phyloP scores from a whole-genome alignment of 2,329 filamentous ascomycete species.

The Aspergillus hiratsukae region DNA sequence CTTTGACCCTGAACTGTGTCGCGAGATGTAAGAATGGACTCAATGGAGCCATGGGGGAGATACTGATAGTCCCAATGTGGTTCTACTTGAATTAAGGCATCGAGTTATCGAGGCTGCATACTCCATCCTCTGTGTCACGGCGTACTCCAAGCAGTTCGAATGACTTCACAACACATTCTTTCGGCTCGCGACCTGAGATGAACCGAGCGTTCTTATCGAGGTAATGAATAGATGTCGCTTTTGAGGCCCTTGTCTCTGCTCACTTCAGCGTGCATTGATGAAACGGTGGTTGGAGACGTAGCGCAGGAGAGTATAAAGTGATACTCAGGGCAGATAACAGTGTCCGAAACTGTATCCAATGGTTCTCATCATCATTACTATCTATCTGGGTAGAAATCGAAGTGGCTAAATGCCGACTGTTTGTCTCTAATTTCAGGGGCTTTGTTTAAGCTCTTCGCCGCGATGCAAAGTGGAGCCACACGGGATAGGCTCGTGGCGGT shows the following conservation, averaged over 20 bases:
- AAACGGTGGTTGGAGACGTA: not conserved
- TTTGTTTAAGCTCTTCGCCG: conserved; percentile 12
- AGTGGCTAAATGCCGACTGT: not conserved
- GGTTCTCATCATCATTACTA: not conserved
- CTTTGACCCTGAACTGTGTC: not conserved
- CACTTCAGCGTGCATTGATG: not conserved
- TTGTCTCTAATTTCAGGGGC: conserved; percentile 15
- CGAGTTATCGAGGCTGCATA: not conserved
- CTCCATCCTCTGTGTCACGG: not conserved
- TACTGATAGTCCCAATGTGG: too few species aligned
- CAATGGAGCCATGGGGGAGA: not conserved
- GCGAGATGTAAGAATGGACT: not conserved
- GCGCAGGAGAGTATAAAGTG: not conserved
- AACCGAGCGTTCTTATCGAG: not conserved
- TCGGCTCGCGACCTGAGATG: not conserved
- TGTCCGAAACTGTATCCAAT: not conserved
- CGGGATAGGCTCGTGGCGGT: conserved; percentile 16
- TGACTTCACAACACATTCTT: too few species aligned
- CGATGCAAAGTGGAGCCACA: conserved; percentile 14
- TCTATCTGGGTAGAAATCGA: not conserved
- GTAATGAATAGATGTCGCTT: not conserved
- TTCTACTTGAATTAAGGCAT: not conserved
- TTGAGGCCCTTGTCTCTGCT: not conserved
- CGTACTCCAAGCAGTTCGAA: not conserved
- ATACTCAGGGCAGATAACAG: not conserved